Percentiles rank a stretch among this genome's conserved stretches.
phyloP scores from a whole-genome alignment of 2,329 filamentous ascomycete genomes.

The Lasiodiplodia theobromae region DNA sequence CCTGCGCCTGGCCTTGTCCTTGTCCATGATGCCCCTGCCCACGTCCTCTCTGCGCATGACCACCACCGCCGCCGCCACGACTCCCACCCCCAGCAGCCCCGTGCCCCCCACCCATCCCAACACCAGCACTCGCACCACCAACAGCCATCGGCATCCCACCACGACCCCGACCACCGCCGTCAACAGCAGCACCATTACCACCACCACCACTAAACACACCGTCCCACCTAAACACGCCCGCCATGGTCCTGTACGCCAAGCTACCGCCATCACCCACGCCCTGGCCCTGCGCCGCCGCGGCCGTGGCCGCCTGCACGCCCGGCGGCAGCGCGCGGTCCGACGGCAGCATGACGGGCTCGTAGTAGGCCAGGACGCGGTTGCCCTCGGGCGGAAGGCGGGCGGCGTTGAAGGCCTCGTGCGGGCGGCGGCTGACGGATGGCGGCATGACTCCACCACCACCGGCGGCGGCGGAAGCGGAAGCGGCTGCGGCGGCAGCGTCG shows the following conservation, averaged over 20 bases:
- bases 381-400: background rate
- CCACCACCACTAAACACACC: background rate
- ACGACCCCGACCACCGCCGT: background rate
- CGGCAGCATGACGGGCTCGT: constrained; percentile 9
- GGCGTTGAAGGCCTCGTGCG: background rate
- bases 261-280: background rate
- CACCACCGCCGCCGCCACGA: background rate
- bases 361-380: constrained; percentile 6
- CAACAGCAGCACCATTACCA: background rate
- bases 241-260: background rate
- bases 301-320: background rate
- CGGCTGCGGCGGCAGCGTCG: background rate
- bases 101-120: background rate
- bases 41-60: background rate
- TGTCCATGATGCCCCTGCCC: background rate
- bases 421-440: background rate
- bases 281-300: too few relatives aligned
- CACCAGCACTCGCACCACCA: background rate
- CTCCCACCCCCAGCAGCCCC: background rate
- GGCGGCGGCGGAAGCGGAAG: constrained; percentile 23
- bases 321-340: background rate
- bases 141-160: too few relatives aligned
- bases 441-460: constrained; percentile 33
- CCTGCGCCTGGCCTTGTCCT: background rate
- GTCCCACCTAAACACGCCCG: background rate